Evolutionary conservation across 2,329 filamentous ascomycete genomes (phyloP), one percentile per base, ranked within the genome.

Genomic region (Emergomyces orientalis): DNA sequence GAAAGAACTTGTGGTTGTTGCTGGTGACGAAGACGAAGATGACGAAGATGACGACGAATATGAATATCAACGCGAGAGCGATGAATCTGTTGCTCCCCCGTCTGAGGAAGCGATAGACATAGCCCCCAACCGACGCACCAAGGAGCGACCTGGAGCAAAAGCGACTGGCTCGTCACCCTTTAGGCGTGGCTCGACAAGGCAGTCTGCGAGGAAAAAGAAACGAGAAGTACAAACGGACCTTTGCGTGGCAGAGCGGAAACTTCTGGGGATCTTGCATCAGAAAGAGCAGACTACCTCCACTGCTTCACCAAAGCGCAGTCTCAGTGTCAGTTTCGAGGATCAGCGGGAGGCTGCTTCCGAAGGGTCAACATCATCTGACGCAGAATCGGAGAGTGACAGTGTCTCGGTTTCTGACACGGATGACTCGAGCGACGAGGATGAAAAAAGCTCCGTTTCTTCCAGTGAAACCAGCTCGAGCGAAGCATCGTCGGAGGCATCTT

Each of bases 11-110:
- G 45, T 59, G n/a, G 8, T 63, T 11, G 47, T 59, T 60, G 65
- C 73, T 22, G 68, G 73, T 22, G 67, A 71, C 32, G 69, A 74
- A 37, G 60, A 68, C 11, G 67, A 70, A 2, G 69, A 71, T 9
- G 43, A 45, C 59, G 65, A 69, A 55, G 59, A 74, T 64, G 65
- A 64, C 14, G 72, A 75, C 3, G 73, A 72, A 34, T 74, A 74
- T 30, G 75, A 74, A 4, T 60, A 67, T 43, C 73, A 75, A 17
- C 71, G 69, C 19, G 75, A 75, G 75, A 62, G 47, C 17, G 70
- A 71, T 14, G 80, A 82, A 62, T 71, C 81, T n/a, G 72, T 77
- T 55, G 75, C 76, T 32, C 67, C 82, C 1, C 72, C 74, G 47
- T 72, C 77, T 6, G 79, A 81, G 49, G 76, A 78, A 63, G 72